These are phyloP conservation scores for Paecilomyces niveus DNA, from an alignment of 2,329 filamentous ascomycete genomes.

Conservation along the genomic window DNA sequence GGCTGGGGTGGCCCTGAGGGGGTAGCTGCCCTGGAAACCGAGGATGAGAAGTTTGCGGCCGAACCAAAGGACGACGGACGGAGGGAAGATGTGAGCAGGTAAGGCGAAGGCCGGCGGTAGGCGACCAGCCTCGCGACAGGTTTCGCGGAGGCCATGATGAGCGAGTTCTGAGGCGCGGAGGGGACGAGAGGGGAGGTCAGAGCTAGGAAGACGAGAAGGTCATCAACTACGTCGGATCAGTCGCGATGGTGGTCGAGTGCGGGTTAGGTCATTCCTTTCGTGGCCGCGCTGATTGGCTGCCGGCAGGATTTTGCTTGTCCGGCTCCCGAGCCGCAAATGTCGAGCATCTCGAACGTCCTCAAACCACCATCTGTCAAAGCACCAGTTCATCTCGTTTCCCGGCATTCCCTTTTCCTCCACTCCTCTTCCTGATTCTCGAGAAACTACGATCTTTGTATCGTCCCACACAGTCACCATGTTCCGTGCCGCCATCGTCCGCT, in stretches of 20 bases:
- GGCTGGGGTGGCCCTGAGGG: conserved; percentile 71
- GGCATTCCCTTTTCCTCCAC: conserved; percentile 3
- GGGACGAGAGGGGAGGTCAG: conserved; percentile 8
- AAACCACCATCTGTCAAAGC: conserved; percentile 12
- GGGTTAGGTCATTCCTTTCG: conserved; percentile 37
- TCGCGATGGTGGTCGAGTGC: conserved; percentile 15
- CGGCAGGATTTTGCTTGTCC: conserved; percentile 25
- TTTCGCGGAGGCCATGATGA: conserved; percentile 39
- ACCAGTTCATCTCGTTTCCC: conserved; percentile 4
- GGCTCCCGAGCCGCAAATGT: conserved; percentile 22
- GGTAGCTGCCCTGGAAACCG: conserved; percentile 54
- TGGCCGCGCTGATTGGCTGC: conserved; percentile 30
- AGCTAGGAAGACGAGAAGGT: conserved; percentile 8
- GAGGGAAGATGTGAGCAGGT: conserved; percentile 23
- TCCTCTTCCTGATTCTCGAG: conserved; percentile 3
- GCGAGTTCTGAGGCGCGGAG: conserved; percentile 5
- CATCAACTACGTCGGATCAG: conserved; percentile 9
- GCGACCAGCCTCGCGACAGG: conserved; percentile 38
- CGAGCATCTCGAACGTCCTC: conserved; percentile 7
- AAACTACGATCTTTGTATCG: conserved; percentile 6
- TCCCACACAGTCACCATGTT: conserved; percentile 60
- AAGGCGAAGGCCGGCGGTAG: conserved; percentile 29
- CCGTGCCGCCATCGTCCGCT: conserved; percentile 76
- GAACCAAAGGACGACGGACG: conserved; percentile 32
- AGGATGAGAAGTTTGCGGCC: conserved; percentile 56